Conservation (phyloP, 2,329 filamentous ascomycete genomes). For the Aureobasidium melanogenum region DNA sequence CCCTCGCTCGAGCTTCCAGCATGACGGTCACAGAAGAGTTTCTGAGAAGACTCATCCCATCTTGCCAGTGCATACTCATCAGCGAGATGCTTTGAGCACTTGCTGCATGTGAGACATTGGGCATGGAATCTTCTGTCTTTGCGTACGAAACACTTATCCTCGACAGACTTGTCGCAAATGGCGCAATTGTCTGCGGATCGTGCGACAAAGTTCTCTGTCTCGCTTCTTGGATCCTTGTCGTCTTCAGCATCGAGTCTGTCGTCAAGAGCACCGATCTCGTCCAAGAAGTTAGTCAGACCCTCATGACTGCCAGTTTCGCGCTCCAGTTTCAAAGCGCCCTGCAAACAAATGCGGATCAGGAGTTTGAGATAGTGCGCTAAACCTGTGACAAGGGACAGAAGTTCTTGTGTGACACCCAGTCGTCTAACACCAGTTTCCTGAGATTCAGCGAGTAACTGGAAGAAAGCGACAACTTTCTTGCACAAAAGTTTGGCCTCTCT, state of each 20-base stretch:
- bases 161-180: slow-evolving; percentile 75
- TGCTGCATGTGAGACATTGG: slow-evolving; percentile 61
- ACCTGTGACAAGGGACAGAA: slow-evolving; percentile 94
- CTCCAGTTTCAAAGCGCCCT: slow-evolving; percentile 85
- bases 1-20: slow-evolving; percentile 43
- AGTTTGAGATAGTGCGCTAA: slow-evolving; percentile 96
- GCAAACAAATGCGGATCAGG: slow-evolving; percentile 90
- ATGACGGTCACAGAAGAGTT: slow-evolving; percentile 54
- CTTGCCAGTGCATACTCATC: slow-evolving; percentile 59
- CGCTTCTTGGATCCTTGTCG: slow-evolving; percentile 34
- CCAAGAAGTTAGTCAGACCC: slow-evolving; percentile 73
- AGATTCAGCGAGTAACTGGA: slow-evolving; percentile 86
- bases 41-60: slow-evolving; percentile 59
- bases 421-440: slow-evolving; percentile 86
- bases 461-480: slow-evolving; percentile 98
- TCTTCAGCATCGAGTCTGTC: slow-evolving; percentile 62
- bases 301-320: slow-evolving; percentile 67
- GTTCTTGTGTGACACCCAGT: slow-evolving; percentile 90
- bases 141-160: slow-evolving; percentile 79
- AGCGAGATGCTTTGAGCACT: slow-evolving; percentile 66
- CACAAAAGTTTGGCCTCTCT: slow-evolving; percentile 98
- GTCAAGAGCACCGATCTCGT: slow-evolving; percentile 78
- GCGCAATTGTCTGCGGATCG: slow-evolving; percentile 64
- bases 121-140: slow-evolving; percentile 76
- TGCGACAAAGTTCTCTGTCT: slow-evolving; percentile 35